Base-by-base conservation (phyloP, 768 basidiomycete genomes). In the Fistulinella prunicolor region DNA sequence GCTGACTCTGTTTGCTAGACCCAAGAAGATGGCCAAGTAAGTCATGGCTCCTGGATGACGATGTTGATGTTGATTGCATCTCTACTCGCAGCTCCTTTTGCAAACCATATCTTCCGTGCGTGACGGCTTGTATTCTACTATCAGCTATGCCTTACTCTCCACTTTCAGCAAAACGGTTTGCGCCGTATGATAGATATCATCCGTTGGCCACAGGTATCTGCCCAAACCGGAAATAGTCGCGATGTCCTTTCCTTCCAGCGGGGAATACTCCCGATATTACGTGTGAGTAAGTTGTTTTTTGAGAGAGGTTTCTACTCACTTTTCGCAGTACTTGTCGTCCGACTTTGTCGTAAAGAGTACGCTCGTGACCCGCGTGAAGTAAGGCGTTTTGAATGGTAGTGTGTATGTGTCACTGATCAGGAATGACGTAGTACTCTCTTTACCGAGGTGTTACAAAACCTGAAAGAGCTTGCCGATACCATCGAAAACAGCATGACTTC, bases 281-380 rank as follows among this genome's bases (percentile, higher is more conserved):
- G 73, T 28, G 83, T 82, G 49, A 35, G n/a, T n/a, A 63, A 5
- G 16, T 13, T 9, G 8, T 16, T 28, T 22, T 6, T 34, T 23
- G 17, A 24, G 1, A 16, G 9, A 4, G 5, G 22, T 5, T 17
- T 10, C 16, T n/a, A 1, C 2, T 6, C 45, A 55, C 43, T 54
- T 44, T 14, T 34, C 36, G 16, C 37, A 85, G 81, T 83, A 82
- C 58, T 62, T 81, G 35, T 73, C 83, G 0, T 83, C 83, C 9
- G 76, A 80, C 17, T 75, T 76, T 40, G 74, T 85, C 7, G 57
- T 83, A 32, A 80, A 80, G 60, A 81, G 78, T 51, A 82, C 77
- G 1, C 53, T 81, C 22, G 68, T 62, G 16, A 73, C 75, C 37
- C 63, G 70, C 29, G 73, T 76, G 34, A 83, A 84, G 82, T 81